A percentile compares a stretch with the other conserved stretches of the same genome.
Conservation (phyloP, 2,329 filamentous ascomycete genomes). For the Nemania diffusa region DNA sequence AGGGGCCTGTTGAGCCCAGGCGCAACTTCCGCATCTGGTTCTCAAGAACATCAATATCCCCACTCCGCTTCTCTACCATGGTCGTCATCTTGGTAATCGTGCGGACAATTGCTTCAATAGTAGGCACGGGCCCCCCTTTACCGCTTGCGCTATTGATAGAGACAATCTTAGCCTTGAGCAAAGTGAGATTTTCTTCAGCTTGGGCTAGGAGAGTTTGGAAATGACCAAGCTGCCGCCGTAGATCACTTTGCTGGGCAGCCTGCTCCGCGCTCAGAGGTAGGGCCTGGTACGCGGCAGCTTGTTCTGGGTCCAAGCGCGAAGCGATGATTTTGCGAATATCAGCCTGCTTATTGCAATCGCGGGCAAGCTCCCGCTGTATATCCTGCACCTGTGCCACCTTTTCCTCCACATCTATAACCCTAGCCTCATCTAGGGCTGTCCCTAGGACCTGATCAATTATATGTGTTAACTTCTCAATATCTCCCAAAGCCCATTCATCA, state of each 20-base stretch:
- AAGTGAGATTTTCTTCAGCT: slow-evolving; percentile 80
- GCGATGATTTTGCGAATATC: slow-evolving; percentile 82
- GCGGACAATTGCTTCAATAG: slow-evolving; percentile 89
- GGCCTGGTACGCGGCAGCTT: slow-evolving; percentile 70
- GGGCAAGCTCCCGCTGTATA: slow-evolving; percentile 74
- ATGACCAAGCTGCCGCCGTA: slow-evolving; percentile 78
- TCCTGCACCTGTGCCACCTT: slow-evolving; percentile 76
- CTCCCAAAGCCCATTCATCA: slow-evolving; percentile 78
- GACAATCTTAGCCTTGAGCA: slow-evolving; percentile 82
- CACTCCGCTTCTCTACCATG: slow-evolving; percentile 91
- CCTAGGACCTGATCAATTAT: slow-evolving; percentile 73
- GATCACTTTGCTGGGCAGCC: slow-evolving; percentile 81
- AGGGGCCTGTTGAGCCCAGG: slow-evolving; percentile 58
- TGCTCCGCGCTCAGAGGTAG: slow-evolving; percentile 88
- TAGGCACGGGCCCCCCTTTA: slow-evolving; percentile 66
- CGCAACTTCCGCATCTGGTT: slow-evolving; percentile 81
- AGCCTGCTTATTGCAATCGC: slow-evolving; percentile 78
- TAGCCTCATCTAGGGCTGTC: slow-evolving; percentile 72
- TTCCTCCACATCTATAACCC: slow-evolving; percentile 73
- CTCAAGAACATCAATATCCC: slow-evolving; percentile 90
- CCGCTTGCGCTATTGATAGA: slow-evolving; percentile 62
- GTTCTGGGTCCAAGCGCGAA: slow-evolving; percentile 73
- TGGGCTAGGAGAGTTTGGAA: slow-evolving; percentile 80
- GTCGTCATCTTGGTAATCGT: slow-evolving; percentile 93
- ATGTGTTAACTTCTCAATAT: slow-evolving; percentile 74